Percentiles rank a stretch among this genome's conserved stretches.
Evolutionary conservation across 2,329 filamentous ascomycete species (phyloP).

Genomic region (Fusarium duplospermum): DNA sequence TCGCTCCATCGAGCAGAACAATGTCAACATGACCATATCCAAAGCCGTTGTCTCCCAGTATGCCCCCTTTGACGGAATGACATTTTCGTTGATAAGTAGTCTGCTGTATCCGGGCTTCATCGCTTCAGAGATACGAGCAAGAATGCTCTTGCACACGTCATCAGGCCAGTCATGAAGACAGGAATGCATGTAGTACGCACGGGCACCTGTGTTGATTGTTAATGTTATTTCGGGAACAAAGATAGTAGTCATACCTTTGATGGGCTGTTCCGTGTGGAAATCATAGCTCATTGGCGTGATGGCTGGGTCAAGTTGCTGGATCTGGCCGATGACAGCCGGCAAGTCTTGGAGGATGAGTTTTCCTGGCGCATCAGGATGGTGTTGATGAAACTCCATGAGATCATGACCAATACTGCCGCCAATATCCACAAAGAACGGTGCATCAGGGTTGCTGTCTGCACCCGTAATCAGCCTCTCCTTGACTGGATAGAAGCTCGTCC

Average conservation of each 20-base stretch:
- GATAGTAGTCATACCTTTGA: not conserved
- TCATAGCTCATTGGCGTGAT: not conserved
- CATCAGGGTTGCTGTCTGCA: not conserved
- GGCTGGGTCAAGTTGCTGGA: not conserved
- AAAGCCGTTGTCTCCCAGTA: not conserved
- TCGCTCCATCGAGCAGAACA: slow-evolving; percentile 28
- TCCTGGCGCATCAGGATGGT: not conserved
- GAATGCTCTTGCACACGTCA: not conserved
- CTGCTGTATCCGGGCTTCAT: not conserved
- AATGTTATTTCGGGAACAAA: not conserved
- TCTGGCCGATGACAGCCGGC: not conserved
- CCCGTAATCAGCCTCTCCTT: not conserved
- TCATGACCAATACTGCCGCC: not conserved
- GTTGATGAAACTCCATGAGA: not conserved
- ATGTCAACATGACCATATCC: not conserved
- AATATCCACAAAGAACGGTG: not conserved
- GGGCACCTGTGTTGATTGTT: not conserved
- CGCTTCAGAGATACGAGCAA: not conserved
- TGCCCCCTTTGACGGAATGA: not conserved
- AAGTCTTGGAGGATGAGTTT: not conserved
- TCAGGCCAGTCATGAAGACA: not conserved
- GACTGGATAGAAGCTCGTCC: not conserved
- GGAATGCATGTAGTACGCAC: not conserved
- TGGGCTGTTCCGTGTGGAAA: not conserved
- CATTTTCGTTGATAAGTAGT: not conserved